A percentile compares a stretch with the other conserved stretches of the same genome.
These are phyloP conservation scores for Ciborinia camelliae DNA, from an alignment of 2,329 filamentous ascomycete species.

Conservation along the genomic window DNA sequence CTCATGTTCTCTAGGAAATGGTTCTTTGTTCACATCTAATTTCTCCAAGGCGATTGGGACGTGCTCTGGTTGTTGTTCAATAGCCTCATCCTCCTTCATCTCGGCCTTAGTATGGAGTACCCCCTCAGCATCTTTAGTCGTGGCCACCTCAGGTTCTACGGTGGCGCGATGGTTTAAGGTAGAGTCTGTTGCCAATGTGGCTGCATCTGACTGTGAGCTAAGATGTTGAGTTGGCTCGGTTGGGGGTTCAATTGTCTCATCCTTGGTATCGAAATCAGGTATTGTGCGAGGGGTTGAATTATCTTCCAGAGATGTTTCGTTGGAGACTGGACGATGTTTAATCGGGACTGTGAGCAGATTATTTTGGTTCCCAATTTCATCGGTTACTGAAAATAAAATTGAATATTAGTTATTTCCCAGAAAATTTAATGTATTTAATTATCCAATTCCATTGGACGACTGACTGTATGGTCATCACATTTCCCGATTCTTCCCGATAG, in stretches of 20 bases:
- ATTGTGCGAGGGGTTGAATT: slow-evolving; percentile 14
- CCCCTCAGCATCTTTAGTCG: not conserved
- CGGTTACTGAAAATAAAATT: slow-evolving; percentile 42
- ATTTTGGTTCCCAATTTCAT: slow-evolving; percentile 52
- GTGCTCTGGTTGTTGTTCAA: not conserved
- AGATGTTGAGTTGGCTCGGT: not conserved
- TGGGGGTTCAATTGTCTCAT: not conserved
- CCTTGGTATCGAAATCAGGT: not conserved
- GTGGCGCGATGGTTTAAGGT: not conserved
- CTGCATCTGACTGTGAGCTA: not conserved
- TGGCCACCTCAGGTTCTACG: not conserved
- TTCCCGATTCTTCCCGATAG: not conserved
- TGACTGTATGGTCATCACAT: too few species aligned
- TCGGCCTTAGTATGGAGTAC: not conserved
- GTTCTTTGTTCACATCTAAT: not conserved
- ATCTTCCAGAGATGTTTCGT: slow-evolving; percentile 5
- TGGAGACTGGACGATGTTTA: slow-evolving; percentile 8
- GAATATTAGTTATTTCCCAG: slow-evolving; percentile 4
- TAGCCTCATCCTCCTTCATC: not conserved
- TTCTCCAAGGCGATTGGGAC: not conserved
- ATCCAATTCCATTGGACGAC: not conserved
- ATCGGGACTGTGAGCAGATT: slow-evolving; percentile 45
- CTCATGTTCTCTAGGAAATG: not conserved
- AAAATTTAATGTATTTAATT: not conserved
- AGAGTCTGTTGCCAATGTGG: not conserved